Evolutionary conservation across 768 basidiomycete genomes (phyloP).

Genomic region (Myochromella boudieri): DNA sequence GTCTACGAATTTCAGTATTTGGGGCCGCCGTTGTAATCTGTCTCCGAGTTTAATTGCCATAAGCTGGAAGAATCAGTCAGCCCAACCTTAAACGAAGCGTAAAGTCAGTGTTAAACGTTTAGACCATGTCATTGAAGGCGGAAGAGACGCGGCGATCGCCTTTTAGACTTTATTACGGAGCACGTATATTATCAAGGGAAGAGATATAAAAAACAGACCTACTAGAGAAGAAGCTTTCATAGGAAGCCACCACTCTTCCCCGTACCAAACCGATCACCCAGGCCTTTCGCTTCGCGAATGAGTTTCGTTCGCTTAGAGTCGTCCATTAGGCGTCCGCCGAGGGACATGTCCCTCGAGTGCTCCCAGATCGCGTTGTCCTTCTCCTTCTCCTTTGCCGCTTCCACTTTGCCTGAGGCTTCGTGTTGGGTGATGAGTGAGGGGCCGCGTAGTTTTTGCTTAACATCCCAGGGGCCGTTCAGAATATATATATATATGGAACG

Average conservation of each 20-base stretch:
- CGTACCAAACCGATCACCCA: slow-evolving; percentile 82
- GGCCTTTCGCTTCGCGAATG: slow-evolving; percentile 76
- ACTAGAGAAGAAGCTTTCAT: too few species aligned
- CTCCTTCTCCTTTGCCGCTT: slow-evolving; percentile 45
- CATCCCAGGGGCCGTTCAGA: background rate
- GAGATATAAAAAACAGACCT: too few species aligned
- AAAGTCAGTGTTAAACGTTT: too few species aligned
- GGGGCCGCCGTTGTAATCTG: too few species aligned
- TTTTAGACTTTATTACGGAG: too few species aligned
- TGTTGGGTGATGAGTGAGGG: slow-evolving; percentile 59
- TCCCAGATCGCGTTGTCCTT: slow-evolving; percentile 83
- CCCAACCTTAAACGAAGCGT: too few species aligned
- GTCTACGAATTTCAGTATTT: too few species aligned
- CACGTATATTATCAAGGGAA: too few species aligned
- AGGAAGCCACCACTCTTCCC: slow-evolving; percentile 72
- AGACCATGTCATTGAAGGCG: too few species aligned
- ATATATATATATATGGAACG: background rate
- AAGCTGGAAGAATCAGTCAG: too few species aligned
- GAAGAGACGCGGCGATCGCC: too few species aligned
- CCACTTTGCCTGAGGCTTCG: slow-evolving; percentile 32
- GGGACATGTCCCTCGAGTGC: slow-evolving; percentile 83
- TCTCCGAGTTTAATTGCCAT: too few species aligned
- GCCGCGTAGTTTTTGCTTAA: slow-evolving; percentile 48
- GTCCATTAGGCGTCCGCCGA: slow-evolving; percentile 88
- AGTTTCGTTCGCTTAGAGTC: slow-evolving; percentile 77